Base-by-base conservation (phyloP, 805 yeast genomes). In the Isabelozyma heimii region DNA sequence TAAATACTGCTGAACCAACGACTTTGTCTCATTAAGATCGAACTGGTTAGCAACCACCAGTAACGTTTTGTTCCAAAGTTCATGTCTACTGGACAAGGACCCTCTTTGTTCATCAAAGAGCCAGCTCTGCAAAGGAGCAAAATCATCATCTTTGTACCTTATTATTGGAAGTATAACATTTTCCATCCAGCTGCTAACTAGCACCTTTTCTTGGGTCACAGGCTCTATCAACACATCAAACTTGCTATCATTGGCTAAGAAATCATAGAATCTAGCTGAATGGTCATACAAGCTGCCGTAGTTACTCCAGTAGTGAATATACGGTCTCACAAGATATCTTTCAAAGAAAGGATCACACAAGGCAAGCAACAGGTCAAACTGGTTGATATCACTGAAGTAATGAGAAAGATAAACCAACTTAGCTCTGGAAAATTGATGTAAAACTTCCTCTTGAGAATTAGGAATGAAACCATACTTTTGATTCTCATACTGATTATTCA, bases 141-240 rank as follows among this genome's bases (percentile, higher is more conserved):
- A 59, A 44, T 62, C 59, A 20, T 55, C 40, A 13, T 46, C 47
- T 41, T 60, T 42, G 47, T 58, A 63, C 1, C 33, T 48, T 6
- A 62, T 49, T 12, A 60, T 47, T 0, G 76, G 76, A 14, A 70
- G 43, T 4, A 68, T 53, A 13, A 68, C 75, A 24, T 59, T 48
- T 4, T 43, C 30, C 48, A 68, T 52, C 67, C 72, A 70, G 17
- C 55, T 52, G 9, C 47, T 46, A 0, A 57, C 45, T 13, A 58
- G 45, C 16, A 58, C 41, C 37, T 57, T 58, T 8, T 50, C 52
- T 41, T 3, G 52, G 24, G 9, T 50, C 17, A 69, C 49, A 0
- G 75, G 74, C 1, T 40, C 43, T 2, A 64, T 52, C 12, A 70
- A 55, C 5, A 48, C 47, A 3, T 58, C 50, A 41, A 70, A 68